Evolutionary conservation across 768 basidiomycete genomes (phyloP).

Genomic region (Gelatoporia subvermispora): DNA sequence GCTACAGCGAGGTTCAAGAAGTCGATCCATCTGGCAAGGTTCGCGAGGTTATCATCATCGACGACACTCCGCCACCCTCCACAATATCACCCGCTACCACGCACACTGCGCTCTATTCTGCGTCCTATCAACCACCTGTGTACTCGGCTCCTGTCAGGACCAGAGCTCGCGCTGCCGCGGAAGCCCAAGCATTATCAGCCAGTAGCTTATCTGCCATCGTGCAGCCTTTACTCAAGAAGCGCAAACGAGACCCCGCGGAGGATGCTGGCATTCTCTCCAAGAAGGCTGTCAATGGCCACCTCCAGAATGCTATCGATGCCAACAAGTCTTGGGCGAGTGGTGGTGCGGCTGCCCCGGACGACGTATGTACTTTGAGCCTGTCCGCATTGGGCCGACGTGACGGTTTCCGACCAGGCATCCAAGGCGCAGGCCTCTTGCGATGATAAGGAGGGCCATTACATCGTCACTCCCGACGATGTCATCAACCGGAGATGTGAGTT

Average conservation of each 20-base stretch:
- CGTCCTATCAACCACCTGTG: constrained; percentile 74
- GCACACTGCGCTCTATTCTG: constrained; percentile 65
- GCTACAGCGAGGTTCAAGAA: constrained; percentile 86
- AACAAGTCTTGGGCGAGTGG: constrained; percentile 67
- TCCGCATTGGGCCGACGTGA: constrained; percentile 11
- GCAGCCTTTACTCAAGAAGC: constrained; percentile 75
- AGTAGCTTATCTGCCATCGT: constrained; percentile 59
- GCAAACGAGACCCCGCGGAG: constrained; percentile 73
- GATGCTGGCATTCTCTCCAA: constrained; percentile 69
- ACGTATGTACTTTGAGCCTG: constrained; percentile 43
- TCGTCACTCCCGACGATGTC: constrained; percentile 87
- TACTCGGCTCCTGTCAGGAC: constrained; percentile 78
- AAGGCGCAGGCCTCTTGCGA: constrained; percentile 76
- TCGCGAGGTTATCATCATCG: constrained; percentile 87
- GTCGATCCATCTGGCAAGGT: constrained; percentile 73
- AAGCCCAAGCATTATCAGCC: constrained; percentile 72
- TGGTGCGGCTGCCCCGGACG: constrained; percentile 59
- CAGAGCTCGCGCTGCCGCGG: constrained; percentile 80
- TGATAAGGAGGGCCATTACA: constrained; percentile 98
- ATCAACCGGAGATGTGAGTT: constrained; percentile 79
- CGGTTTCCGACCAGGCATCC: constrained; percentile 43
- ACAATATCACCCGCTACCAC: constrained; percentile 70
- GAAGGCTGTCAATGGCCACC: constrained; percentile 53
- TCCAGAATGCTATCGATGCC: constrained; percentile 42
- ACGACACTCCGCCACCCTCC: constrained; percentile 83